Conservation (phyloP, 495 filamentous ascomycete species). For the Astrothelium macrocarpum region DNA sequence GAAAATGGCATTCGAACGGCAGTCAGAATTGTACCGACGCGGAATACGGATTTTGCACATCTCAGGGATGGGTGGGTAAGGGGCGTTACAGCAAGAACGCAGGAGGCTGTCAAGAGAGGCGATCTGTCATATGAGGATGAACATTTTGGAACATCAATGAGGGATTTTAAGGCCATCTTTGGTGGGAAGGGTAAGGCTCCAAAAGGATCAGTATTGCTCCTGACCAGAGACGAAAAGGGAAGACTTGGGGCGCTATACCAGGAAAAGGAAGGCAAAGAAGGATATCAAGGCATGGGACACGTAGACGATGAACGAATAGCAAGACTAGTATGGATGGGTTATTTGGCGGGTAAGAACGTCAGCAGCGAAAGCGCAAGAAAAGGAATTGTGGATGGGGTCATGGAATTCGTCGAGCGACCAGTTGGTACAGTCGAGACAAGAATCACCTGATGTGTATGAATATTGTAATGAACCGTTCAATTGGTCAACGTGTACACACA, state of each 20-base stretch:
- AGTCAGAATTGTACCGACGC: constrained; percentile 70
- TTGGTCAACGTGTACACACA: not conserved
- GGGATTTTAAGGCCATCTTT: constrained; percentile 67
- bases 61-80: constrained; percentile 84
- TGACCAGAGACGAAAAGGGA: constrained; percentile 60
- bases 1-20: constrained; percentile 41
- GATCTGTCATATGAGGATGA: constrained; percentile 49
- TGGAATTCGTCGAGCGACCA: constrained; percentile 81
- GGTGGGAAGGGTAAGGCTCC: constrained; percentile 59
- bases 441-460: constrained; percentile 32
- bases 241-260: constrained; percentile 61
- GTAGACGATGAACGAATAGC: constrained; percentile 71
- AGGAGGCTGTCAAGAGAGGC: constrained; percentile 26
- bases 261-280: constrained; percentile 33
- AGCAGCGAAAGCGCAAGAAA: constrained; percentile 72
- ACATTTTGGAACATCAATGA: constrained; percentile 58
- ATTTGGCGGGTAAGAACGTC: constrained; percentile 76
- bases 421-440: constrained; percentile 74
- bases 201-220: constrained; percentile 62
- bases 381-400: constrained; percentile 77
- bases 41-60: constrained; percentile 87
- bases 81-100: constrained; percentile 63
- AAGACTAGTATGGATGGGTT: constrained; percentile 78
- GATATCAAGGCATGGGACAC: constrained; percentile 42
- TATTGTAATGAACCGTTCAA: not conserved